phyloP scores from a whole-genome alignment of 805 yeast species.

The Grigorovia transvaalensis region DNA sequence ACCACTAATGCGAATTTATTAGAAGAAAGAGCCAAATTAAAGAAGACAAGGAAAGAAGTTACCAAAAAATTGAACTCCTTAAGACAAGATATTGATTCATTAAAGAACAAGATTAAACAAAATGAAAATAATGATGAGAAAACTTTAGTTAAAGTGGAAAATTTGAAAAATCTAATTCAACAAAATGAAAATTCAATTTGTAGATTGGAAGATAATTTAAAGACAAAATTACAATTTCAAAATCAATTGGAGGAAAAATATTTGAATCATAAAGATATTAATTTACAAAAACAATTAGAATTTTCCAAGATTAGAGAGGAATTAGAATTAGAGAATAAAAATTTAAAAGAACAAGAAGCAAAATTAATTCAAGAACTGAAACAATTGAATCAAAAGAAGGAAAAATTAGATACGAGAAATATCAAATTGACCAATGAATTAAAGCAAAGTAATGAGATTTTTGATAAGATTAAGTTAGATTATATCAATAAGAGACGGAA shows the following conservation, averaged over 20 bases:
- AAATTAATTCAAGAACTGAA: constrained; percentile 16
- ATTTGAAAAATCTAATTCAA: constrained; percentile 34
- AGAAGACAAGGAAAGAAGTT: constrained; percentile 48
- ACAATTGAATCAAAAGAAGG: constrained; percentile 16
- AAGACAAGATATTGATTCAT: constrained; percentile 46
- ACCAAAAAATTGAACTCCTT: constrained; percentile 41
- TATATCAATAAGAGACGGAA: constrained; percentile 14
- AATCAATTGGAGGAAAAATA: constrained; percentile 28
- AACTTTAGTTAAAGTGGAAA: constrained; percentile 40
- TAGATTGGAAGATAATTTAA: constrained; percentile 15
- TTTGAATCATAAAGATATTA: constrained; percentile 28
- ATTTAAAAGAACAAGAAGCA: constrained; percentile 1
- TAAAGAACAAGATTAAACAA: constrained; percentile 37
- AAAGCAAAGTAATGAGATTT: constrained; percentile 15
- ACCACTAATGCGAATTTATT: constrained; percentile 52
- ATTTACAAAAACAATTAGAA: constrained; percentile 28
- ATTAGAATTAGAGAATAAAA: constrained; percentile 8
- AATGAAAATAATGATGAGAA: constrained; percentile 49
- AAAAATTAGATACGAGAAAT: constrained; percentile 12
- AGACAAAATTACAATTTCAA: constrained; percentile 10
- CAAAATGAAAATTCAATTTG: constrained; percentile 29
- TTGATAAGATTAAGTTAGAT: constrained; percentile 15
- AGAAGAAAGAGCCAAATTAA: constrained; percentile 47
- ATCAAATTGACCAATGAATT: constrained; percentile 21
- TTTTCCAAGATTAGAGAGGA: constrained; percentile 18